Conservation (phyloP, 2,329 filamentous ascomycete species). For the Diaporthe destruens region DNA sequence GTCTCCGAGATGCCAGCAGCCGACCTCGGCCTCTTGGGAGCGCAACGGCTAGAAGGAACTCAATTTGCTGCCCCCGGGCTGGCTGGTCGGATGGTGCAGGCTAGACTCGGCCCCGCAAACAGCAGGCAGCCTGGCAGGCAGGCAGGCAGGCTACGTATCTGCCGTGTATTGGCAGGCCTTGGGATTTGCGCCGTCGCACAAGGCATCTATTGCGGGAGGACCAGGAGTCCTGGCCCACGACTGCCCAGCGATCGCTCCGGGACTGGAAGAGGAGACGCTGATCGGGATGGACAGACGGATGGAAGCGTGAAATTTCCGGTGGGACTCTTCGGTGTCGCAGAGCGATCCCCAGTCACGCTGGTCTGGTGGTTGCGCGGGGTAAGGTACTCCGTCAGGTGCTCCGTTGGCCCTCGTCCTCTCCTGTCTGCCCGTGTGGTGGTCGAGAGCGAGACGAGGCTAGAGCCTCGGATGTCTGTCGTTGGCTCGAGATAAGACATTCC, state of each 20-base stretch:
- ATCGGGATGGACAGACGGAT: neutral
- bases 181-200: conserved; percentile 18
- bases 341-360: conserved; percentile 2
- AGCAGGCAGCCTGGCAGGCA: neutral
- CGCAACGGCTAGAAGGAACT: neutral
- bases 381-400: conserved; percentile 5
- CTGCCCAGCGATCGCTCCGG: neutral
- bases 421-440: conserved; percentile 18
- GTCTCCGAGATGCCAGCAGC: conserved; percentile 3
- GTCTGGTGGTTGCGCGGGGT: conserved; percentile 8
- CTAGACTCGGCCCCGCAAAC: conserved; percentile 14
- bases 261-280: conserved; percentile 4
- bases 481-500: conserved; percentile 39
- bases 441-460: conserved; percentile 36
- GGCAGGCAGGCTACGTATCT: neutral
- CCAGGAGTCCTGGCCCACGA: neutral
- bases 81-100: conserved; percentile 3
- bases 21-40: conserved; percentile 16
- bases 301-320: conserved; percentile 10
- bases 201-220: neutral
- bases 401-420: conserved; percentile 8
- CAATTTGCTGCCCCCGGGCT: neutral
- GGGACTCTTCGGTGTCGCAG: conserved; percentile 1
- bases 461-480: conserved; percentile 36
- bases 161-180: neutral